A percentile compares a stretch with the other conserved stretches of the same genome.
Evolutionary conservation across 805 yeast species (phyloP).

Genomic region (Lachancea kluyveri): DNA sequence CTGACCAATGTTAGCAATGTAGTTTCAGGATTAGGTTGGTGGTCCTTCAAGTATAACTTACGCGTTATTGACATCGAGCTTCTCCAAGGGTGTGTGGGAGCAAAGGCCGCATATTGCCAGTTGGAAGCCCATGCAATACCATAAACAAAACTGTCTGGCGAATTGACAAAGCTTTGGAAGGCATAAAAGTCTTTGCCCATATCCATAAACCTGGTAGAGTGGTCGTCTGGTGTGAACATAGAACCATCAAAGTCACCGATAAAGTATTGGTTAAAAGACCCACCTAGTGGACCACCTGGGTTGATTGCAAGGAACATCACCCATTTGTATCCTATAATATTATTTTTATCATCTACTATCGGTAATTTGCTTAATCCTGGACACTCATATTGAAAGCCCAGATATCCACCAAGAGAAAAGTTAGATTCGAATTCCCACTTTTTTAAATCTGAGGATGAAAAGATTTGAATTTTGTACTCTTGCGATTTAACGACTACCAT

Average conservation of each 20-base stretch:
- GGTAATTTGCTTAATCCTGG: slow-evolving; percentile 34
- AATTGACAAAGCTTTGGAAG: slow-evolving; percentile 31
- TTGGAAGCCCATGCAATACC: slow-evolving; percentile 40
- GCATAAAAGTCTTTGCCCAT: slow-evolving; percentile 37
- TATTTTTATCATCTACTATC: slow-evolving; percentile 11
- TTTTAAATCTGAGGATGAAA: slow-evolving; percentile 23
- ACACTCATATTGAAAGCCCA: slow-evolving; percentile 38
- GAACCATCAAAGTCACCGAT: slow-evolving; percentile 38
- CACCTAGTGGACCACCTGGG: slow-evolving; percentile 39
- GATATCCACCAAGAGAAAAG: slow-evolving; percentile 23
- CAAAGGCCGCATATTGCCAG: slow-evolving; percentile 35
- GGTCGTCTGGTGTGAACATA: slow-evolving; percentile 29
- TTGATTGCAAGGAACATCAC: slow-evolving; percentile 35
- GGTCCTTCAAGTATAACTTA: slow-evolving; percentile 24
- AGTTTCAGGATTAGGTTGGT: slow-evolving; percentile 22
- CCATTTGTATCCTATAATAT: slow-evolving; percentile 26
- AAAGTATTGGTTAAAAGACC: slow-evolving; percentile 36
- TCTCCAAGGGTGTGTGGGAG: slow-evolving; percentile 34
- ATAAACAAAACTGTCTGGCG: slow-evolving; percentile 23
- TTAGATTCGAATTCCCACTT: slow-evolving; percentile 27
- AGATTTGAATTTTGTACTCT: slow-evolving; percentile 26
- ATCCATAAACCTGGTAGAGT: slow-evolving; percentile 29
- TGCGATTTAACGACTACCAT: slow-evolving; percentile 28
- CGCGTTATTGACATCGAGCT: slow-evolving; percentile 33
- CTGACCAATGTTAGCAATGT: slow-evolving; percentile 18